Base-by-base conservation (phyloP, 306 rosid genomes). In the Trifolium dubium region DNA sequence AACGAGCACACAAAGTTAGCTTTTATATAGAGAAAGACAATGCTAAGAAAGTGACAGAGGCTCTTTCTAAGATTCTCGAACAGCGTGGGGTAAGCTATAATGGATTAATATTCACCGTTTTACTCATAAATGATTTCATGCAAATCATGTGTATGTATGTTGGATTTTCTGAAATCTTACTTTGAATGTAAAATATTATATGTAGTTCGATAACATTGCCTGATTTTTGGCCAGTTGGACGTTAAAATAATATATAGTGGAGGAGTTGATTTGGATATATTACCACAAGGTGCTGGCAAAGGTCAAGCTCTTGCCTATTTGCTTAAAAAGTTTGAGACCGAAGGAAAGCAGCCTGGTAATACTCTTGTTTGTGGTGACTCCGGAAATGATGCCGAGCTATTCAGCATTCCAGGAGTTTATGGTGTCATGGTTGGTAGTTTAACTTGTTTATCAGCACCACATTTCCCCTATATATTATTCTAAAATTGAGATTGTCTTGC, bases 241-340 rank as follows among this genome's bases (percentile, higher is more conserved):
- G 99, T 92, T 32, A 95, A 95, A 81, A 90, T 94, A 83, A 88
- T 95, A 81, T 90, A 92, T 41, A 95, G 99, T 81, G 98, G 99
- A 77, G 99, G 99, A 77, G 84, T 87, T 75, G 99, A 88, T 85
- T 83, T 92, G 84, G 98, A 95, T 86, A 90, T 92, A 88, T 69
- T 95, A 59, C 86, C 99, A 69, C 84, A 90, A 83, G 93, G 93
- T 74, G 98, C 99, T 74, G 99, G 99, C 67, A 95, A 95, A 88
- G 99, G 99, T 62, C 98, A 92, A 88, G 99, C 98, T 56, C 99
- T 92, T 85, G 98, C 99, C 8, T 95, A 92, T 83, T 77, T 95
- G 81, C 96, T 82, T 55, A 82, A 92, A 84, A 89, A 88, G 67
- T 92, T 95, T 79, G 88, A 86, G 83, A 15, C 81, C 0, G 87